Base-by-base conservation (phyloP, 148 eudicot species). In the Nepenthes gracilis region DNA sequence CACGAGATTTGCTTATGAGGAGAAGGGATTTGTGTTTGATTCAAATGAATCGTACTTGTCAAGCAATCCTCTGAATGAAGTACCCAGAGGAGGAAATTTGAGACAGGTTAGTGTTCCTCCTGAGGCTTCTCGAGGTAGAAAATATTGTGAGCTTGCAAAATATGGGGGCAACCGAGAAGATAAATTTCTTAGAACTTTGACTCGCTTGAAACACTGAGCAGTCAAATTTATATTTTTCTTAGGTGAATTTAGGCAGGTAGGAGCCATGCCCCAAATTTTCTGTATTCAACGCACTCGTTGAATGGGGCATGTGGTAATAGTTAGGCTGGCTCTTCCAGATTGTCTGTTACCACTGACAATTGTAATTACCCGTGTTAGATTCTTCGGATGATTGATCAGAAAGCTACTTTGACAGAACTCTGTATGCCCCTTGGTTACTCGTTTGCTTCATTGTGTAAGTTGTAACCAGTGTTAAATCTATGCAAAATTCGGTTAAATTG, bases 1-100 rank as follows among this genome's bases (percentile, higher is more conserved):
- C 55, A 84, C 88, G 12, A 64, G 82, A 63, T 90, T 76, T 55
- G 70, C 65, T 34, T 70, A 74, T 0, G 83, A 82, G 73, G 77
- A 62, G 67, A 81, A 62, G 54, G 86, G 94, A 3, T 72, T 62
- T 38, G 64, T 84, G 59, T 55, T 75, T 49, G 75, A 78, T 54
- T 80, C 85, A 34, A 67, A 67, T 47, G 54, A 62, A 35, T 52
- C 43, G 6, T 23, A 40, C 11, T 14, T 43, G 11, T 50, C 66
- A 35, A 40, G 45, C 35, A 67, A 71, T 68, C 69, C 76, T 47
- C 67, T 52, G 32, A 59, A 66, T 1, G 57, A 67, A 51, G 54
- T 40, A 4, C 15, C 34, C 61, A 64, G 54, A 58, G 48, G 12
- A 43, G 67, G 64, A 57, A 36, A 70, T 59, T 43, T 4, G 60